Evolutionary conservation across 441 rosid genomes (phyloP).

Genomic region (Geranium incanum): DNA sequence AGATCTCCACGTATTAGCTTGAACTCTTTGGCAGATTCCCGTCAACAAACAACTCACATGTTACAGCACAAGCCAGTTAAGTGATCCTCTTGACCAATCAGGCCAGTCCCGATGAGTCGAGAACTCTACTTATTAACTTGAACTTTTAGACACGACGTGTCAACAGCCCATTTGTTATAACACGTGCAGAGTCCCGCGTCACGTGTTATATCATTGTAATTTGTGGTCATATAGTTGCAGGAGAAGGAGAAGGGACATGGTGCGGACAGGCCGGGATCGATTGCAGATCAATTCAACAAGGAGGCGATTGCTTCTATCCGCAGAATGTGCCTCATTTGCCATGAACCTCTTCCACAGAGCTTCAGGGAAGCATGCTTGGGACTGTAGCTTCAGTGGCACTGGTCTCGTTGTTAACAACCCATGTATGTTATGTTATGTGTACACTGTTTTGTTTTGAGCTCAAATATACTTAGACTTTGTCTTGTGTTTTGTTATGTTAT

Average conservation of each 20-base stretch:
- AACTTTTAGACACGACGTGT: too few species aligned
- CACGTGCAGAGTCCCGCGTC: background rate
- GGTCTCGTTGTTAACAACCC: conserved; percentile 29
- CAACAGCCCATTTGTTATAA: too few species aligned
- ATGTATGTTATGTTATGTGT: conserved; percentile 16
- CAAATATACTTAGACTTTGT: background rate
- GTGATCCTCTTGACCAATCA: too few species aligned
- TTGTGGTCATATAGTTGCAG: background rate
- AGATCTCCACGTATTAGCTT: too few species aligned
- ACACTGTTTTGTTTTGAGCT: background rate
- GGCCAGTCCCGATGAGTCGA: too few species aligned
- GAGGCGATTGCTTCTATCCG: conserved; percentile 29
- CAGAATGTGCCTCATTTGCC: conserved; percentile 26
- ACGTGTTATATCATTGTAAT: background rate
- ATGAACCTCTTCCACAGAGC: conserved; percentile 36
- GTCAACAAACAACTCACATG: too few species aligned
- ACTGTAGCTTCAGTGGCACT: conserved; percentile 30
- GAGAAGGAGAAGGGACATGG: conserved; percentile 18
- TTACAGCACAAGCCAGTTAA: too few species aligned
- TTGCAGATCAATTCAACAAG: conserved; percentile 31
- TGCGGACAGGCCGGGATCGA: conserved; percentile 29
- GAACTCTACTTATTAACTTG: too few species aligned
- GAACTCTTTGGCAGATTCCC: too few species aligned
- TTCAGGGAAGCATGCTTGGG: conserved; percentile 29
- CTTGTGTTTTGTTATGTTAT: background rate